These are phyloP conservation scores for Rhododendron williamsianum DNA, from an alignment of 148 eudicot species.

Conservation along the genomic window DNA sequence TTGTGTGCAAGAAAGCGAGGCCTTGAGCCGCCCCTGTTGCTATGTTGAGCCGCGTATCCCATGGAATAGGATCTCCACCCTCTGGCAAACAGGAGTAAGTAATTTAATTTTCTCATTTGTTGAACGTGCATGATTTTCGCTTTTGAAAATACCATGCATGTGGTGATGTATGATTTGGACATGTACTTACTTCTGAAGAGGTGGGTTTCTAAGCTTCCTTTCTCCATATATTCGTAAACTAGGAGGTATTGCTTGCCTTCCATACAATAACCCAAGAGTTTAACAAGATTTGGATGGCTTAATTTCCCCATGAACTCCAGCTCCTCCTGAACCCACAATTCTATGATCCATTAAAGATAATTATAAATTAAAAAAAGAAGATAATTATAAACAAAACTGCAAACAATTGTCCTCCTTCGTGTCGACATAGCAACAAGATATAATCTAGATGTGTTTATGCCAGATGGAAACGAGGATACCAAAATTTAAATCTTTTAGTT, in stretches of 20 bases:
- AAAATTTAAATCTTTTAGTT: no score
- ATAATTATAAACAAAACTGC: not conserved
- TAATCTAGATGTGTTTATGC: no score
- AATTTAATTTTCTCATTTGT: not conserved
- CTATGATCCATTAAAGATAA: not conserved
- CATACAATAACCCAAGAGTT: constrained; percentile 55
- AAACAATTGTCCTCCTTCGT: not conserved
- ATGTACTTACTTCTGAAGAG: constrained; percentile 52
- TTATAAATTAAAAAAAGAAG: not conserved
- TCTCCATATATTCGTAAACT: constrained; percentile 54
- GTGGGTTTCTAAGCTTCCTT: constrained; percentile 60
- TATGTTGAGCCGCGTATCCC: constrained; percentile 58
- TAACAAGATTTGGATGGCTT: constrained; percentile 67
- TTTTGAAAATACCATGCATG: not conserved
- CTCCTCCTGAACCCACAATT: constrained; percentile 39
- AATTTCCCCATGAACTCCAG: constrained; percentile 60
- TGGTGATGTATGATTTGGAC: not conserved
- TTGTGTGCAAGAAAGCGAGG: constrained; percentile 66
- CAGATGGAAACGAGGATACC: not conserved
- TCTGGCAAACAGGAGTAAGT: constrained; percentile 24
- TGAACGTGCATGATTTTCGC: no score
- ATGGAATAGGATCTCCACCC: constrained; percentile 49
- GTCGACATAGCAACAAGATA: not conserved
- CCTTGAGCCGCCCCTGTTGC: constrained; percentile 83
- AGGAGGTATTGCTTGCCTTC: constrained; percentile 53